phyloP scores from a whole-genome alignment of 129 eudicot species.

The Chrysanthemum seticuspe region DNA sequence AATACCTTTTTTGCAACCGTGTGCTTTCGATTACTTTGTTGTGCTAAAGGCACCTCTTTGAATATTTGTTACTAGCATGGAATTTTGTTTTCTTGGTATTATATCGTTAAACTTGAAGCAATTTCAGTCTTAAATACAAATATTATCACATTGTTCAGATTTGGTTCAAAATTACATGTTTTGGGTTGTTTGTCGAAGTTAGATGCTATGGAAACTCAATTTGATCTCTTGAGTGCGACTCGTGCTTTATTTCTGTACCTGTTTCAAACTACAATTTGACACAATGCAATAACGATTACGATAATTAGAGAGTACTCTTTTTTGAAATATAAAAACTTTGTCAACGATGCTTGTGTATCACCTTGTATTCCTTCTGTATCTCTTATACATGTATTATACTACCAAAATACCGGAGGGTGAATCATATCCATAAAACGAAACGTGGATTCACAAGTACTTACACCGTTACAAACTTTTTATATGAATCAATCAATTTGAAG shows the following conservation, averaged over 20 bases:
- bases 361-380: too few species aligned
- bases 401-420: too few species aligned
- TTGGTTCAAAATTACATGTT: constrained; percentile 13
- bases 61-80: constrained; percentile 12
- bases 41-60: constrained; percentile 24
- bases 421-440: too few species aligned
- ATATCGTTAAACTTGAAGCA: constrained; percentile 7
- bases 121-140: neutral
- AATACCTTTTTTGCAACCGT: constrained; percentile 27
- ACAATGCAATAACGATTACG: too few species aligned
- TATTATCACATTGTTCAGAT: constrained; percentile 1
- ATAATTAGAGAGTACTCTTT: too few species aligned
- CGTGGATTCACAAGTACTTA: too few species aligned
- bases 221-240: neutral
- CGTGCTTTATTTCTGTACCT: neutral
- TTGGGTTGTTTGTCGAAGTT: constrained; percentile 17
- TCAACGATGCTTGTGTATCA: too few species aligned
- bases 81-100: constrained; percentile 16
- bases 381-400: too few species aligned
- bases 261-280: too few species aligned
- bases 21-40: constrained; percentile 13
- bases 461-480: too few species aligned
- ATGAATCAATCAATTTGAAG: too few species aligned
- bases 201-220: neutral
- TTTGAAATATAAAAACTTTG: too few species aligned